phyloP scores from a whole-genome alignment of 2,329 filamentous ascomycete species.

The Metarhizium guizhouense region DNA sequence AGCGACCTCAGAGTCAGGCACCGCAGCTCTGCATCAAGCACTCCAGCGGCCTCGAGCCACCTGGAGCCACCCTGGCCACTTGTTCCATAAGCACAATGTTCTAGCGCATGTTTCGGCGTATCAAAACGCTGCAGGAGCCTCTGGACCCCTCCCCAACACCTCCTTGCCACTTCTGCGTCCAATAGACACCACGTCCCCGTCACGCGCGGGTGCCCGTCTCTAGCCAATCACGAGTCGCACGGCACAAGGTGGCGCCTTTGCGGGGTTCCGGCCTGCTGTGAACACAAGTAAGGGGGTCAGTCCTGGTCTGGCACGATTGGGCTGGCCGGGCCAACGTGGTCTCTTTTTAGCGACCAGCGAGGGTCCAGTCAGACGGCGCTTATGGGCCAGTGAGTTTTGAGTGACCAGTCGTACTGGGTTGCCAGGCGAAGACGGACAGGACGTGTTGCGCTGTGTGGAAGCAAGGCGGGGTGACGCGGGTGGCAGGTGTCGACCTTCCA shows the following conservation, averaged over 20 bases:
- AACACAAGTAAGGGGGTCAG: not conserved
- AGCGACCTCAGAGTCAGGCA: not conserved
- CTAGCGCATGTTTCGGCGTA: not conserved
- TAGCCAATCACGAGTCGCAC: not conserved
- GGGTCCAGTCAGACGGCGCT: not conserved
- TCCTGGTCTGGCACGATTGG: not conserved
- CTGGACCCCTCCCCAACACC: not conserved
- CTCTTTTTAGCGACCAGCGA: not conserved
- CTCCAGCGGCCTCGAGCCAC: too few species aligned
- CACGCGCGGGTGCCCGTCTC: not conserved
- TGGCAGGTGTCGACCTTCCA: not conserved
- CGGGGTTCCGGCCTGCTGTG: not conserved
- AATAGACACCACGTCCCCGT: not conserved
- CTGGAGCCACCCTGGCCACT: too few species aligned
- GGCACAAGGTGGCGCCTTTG: too few species aligned
- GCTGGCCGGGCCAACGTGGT: not conserved
- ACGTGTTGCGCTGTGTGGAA: too few species aligned
- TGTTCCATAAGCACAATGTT: not conserved
- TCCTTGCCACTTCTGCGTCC: too few species aligned
- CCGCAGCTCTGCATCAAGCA: too few species aligned
- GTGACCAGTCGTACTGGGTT: too few species aligned
- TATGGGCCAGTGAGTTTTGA: not conserved
- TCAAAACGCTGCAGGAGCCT: not conserved
- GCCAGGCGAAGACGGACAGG: too few species aligned
- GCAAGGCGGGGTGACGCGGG: not conserved